Conservation (phyloP, 2,329 filamentous ascomycete species). For the Pyricularia pennisetigena region DNA sequence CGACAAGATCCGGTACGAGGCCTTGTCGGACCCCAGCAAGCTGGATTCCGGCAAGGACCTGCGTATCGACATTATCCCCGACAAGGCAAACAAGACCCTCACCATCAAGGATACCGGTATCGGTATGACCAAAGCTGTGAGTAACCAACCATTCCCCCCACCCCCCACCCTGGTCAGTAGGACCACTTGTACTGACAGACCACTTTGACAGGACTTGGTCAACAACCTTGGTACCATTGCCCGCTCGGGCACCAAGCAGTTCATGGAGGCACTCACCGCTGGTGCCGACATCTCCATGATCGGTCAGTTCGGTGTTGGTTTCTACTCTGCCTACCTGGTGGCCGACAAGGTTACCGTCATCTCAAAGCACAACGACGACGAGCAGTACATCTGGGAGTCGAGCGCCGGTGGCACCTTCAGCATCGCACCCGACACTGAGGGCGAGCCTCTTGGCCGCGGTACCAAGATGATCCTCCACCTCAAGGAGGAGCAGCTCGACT, state of each 20-base stretch:
- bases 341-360: conserved; percentile 91
- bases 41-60: conserved; percentile 97
- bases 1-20: conserved; percentile 99
- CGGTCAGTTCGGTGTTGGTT: conserved; percentile 99
- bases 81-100: conserved; percentile 95
- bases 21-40: conserved; percentile 93
- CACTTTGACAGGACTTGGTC: conserved; percentile 70
- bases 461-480: conserved; percentile 98
- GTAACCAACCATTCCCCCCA: conserved; percentile 25
- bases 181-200: neutral
- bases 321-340: conserved; percentile 99
- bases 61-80: conserved; percentile 95
- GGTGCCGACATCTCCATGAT: conserved; percentile 99
- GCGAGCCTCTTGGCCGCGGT: conserved; percentile 83
- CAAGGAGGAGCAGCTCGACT: conserved; percentile 98
- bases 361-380: conserved; percentile 99
- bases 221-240: conserved; percentile 99
- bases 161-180: neutral
- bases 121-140: conserved; percentile 99
- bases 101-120: conserved; percentile 98
- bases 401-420: conserved; percentile 95
- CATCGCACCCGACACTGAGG: conserved; percentile 81
- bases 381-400: conserved; percentile 99
- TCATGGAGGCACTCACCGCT: conserved; percentile 98
- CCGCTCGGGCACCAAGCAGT: conserved; percentile 98